Base-by-base conservation (phyloP, 257 asterid genomes). In the Solanum habrochaites region DNA sequence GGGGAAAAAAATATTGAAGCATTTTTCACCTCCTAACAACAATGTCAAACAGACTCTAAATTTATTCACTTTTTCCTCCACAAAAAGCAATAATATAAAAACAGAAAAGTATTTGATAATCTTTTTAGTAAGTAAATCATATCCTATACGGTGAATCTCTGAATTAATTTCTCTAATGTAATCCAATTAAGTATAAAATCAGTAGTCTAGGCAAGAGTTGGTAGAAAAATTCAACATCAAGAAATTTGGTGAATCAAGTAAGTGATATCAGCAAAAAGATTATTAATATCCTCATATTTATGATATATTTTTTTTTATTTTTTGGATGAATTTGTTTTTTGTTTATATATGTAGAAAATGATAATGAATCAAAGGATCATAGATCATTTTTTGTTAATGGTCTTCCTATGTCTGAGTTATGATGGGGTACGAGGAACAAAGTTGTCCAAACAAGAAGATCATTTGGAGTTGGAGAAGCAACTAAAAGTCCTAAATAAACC, bases 1-100 rank as follows among this genome's bases (percentile, higher is more conserved):
- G 39, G 0, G 7, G 0, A 0, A 6, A 5, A 5, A 5, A 37
- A 37, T 5, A 37, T 37, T 5, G 0, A 37, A 37, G 0, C 39
- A 37, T 37, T 37, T 37, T 37, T 37, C 7, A 1, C 7, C 39
- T 37, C 2, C 39, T 6, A 37, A 37, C 39, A 37, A 37, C 39
- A 37, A 37, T 37, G 7, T 1, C 39, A 37, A 6, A 37, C 7
- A 6, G 39, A 37, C 39, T 6, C 39, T 75, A 7, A 11, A 75
- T n/a, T 75, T 23, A 13, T 40, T 40, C 58, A 12, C 56, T 11
- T 74, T 73, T 39, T n/a, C 52, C 56, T 40, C 37, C 83, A 42
- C 11, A 13, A n/a, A 74, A 40, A n/a, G 83, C 42, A 40, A 75
- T 2, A 75, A n/a, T 7, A 42, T 75, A 74, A 11, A 40, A n/a